Conservation (phyloP, 257 asterid species). For the Fraxinus anomala region DNA sequence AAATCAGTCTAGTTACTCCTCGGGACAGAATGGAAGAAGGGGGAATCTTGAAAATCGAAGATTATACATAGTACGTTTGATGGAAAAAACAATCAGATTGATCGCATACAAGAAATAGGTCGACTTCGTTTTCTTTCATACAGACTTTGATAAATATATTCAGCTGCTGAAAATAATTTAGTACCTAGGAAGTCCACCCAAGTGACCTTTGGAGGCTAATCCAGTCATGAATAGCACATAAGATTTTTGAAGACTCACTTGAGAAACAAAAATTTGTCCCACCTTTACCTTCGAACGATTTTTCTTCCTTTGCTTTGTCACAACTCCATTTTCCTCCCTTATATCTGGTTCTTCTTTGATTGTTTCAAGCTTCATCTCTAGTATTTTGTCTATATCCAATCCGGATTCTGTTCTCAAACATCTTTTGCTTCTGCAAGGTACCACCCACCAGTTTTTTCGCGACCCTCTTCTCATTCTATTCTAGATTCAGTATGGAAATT, state of each 20-base stretch:
- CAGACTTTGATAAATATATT: background rate
- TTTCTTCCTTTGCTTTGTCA: conserved; percentile 25
- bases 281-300: conserved; percentile 30
- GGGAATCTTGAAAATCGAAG: background rate
- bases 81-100: background rate
- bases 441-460: conserved; percentile 19
- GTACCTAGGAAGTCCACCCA: conserved; percentile 38
- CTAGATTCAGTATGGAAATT: background rate
- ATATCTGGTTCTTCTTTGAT: conserved; percentile 43
- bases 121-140: background rate
- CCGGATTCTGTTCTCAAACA: conserved; percentile 33
- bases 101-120: background rate
- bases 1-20: too few relatives aligned
- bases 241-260: conserved; percentile 38
- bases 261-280: conserved; percentile 26
- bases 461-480: background rate
- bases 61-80: background rate
- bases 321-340: conserved; percentile 23
- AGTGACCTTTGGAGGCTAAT: conserved; percentile 40
- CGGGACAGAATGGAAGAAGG: background rate
- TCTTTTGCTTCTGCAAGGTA: conserved; percentile 33
- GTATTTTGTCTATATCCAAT: conserved; percentile 42
- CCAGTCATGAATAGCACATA: conserved; percentile 45
- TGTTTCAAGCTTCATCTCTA: conserved; percentile 47
- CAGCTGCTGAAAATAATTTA: conserved; percentile 2